Percentiles rank a stretch among this genome's conserved stretches.
These are phyloP conservation scores for Rhynchospora pubera DNA, from an alignment of 176 grass and related monocot species.

Conservation along the genomic window DNA sequence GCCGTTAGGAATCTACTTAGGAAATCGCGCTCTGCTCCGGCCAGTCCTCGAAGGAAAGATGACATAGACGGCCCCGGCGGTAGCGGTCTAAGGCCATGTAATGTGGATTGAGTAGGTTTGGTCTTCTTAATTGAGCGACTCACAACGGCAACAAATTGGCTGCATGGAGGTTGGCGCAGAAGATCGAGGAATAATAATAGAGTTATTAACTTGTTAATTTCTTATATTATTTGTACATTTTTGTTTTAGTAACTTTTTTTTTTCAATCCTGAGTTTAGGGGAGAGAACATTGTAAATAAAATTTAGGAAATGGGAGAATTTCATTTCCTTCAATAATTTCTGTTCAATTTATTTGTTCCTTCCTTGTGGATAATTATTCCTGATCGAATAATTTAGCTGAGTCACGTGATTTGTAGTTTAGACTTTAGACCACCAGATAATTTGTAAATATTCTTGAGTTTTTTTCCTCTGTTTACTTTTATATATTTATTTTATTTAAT, in stretches of 20 bases:
- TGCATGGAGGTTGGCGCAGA: background rate
- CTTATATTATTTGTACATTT: constrained; percentile 3
- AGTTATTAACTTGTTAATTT: background rate
- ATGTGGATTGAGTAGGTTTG: background rate
- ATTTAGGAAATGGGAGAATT: constrained; percentile 36
- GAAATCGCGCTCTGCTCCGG: constrained; percentile 32
- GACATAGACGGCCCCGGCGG: constrained; percentile 19
- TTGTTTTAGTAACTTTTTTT: background rate
- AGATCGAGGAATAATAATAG: background rate
- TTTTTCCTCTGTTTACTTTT: background rate
- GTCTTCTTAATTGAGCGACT: background rate
- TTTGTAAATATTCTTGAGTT: background rate
- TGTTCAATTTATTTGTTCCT: background rate
- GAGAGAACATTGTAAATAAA: constrained; percentile 1
- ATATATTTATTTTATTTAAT: background rate
- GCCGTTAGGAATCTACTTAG: constrained; percentile 33
- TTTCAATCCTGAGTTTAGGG: background rate
- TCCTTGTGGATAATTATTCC: background rate
- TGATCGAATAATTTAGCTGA: background rate
- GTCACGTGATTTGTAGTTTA: background rate
- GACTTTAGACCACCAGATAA: background rate
- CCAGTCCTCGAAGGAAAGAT: constrained; percentile 17
- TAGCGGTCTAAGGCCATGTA: constrained; percentile 26
- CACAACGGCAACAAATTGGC: background rate
- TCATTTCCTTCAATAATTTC: constrained; percentile 4